phyloP scores from a whole-genome alignment of 257 asterid species.

The Lycium ferocissimum region DNA sequence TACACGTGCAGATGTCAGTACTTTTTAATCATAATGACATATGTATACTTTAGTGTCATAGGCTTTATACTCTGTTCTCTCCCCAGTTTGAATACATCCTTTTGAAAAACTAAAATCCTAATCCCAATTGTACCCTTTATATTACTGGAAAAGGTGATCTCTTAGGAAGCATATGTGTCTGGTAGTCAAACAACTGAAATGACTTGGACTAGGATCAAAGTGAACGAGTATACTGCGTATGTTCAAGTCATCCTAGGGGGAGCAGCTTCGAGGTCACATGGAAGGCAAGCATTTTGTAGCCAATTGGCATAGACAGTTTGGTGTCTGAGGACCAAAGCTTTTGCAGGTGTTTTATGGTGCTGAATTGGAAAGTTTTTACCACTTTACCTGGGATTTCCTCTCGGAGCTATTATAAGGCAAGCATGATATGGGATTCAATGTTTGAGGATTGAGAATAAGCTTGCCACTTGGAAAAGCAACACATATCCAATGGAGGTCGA shows the following conservation, averaged over 20 bases:
- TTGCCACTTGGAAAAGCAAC: not conserved
- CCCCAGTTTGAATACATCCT: not conserved
- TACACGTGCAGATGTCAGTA: not conserved
- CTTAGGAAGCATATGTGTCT: slow-evolving; percentile 10
- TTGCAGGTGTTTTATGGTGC: slow-evolving; percentile 1
- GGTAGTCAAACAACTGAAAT: slow-evolving; percentile 20
- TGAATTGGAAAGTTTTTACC: not conserved
- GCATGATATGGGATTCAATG: not conserved
- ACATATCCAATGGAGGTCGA: not conserved
- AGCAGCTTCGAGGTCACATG: not conserved
- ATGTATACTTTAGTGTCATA: not conserved
- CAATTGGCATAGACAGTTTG: slow-evolving; percentile 18
- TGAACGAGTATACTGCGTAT: not conserved
- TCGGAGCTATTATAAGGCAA: not conserved
- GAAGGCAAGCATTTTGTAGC: not conserved
- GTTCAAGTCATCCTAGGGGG: not conserved
- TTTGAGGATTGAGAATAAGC: not conserved
- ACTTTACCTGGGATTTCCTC: not conserved
- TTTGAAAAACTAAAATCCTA: not conserved
- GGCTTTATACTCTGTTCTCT: not conserved
- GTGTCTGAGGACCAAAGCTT: slow-evolving; percentile 6
- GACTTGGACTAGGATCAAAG: not conserved
- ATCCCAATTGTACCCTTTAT: not conserved
- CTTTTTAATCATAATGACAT: slow-evolving; percentile 16
- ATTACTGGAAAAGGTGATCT: not conserved